Evolutionary conservation across 2,329 filamentous ascomycete genomes (phyloP).

Genomic region (Taxawa tesnikishii): DNA sequence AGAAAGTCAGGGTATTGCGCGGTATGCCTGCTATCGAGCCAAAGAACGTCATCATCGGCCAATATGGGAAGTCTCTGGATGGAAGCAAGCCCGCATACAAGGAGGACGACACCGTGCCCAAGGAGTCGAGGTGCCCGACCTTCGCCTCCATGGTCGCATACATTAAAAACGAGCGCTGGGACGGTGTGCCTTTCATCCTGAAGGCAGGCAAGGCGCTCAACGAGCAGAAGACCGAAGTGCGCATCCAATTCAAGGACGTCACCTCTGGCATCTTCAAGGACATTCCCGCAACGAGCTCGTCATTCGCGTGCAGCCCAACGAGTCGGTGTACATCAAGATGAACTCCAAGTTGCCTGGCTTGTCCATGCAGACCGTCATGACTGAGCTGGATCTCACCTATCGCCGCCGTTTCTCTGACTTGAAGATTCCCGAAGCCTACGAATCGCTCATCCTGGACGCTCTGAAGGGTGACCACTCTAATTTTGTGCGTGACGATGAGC

Average conservation of each 20-base stretch:
- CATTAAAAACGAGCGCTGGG: constrained; percentile 99
- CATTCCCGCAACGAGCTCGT: constrained; percentile 98
- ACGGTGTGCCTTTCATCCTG: constrained; percentile 97
- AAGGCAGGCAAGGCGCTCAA: constrained; percentile 98
- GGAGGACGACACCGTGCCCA: constrained; percentile 95
- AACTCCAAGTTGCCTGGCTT: constrained; percentile 98
- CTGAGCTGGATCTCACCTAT: constrained; percentile 96
- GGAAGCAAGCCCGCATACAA: constrained; percentile 96
- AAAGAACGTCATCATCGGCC: constrained; percentile 99
- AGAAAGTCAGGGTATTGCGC: constrained; percentile 93
- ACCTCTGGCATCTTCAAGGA: constrained; percentile 99
- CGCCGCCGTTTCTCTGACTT: constrained; percentile 96
- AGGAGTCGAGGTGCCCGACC: constrained; percentile 93
- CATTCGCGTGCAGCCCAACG: constrained; percentile 97
- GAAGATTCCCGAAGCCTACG: constrained; percentile 98
- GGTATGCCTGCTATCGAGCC: constrained; percentile 91
- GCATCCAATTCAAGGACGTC: constrained; percentile 98
- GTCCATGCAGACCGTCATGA: constrained; percentile 98
- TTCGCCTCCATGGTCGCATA: constrained; percentile 96
- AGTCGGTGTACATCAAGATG: constrained; percentile 99
- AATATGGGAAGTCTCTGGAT: constrained; percentile 93
- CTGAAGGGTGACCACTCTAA: constrained; percentile 99
- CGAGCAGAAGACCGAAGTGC: constrained; percentile 98
- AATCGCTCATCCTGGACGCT: constrained; percentile 92
- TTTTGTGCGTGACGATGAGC: constrained; percentile 93